Percentiles rank a stretch among this genome's conserved stretches.
These are phyloP conservation scores for Podaxis sp. DNA, from an alignment of 768 basidiomycete species.

Conservation along the genomic window DNA sequence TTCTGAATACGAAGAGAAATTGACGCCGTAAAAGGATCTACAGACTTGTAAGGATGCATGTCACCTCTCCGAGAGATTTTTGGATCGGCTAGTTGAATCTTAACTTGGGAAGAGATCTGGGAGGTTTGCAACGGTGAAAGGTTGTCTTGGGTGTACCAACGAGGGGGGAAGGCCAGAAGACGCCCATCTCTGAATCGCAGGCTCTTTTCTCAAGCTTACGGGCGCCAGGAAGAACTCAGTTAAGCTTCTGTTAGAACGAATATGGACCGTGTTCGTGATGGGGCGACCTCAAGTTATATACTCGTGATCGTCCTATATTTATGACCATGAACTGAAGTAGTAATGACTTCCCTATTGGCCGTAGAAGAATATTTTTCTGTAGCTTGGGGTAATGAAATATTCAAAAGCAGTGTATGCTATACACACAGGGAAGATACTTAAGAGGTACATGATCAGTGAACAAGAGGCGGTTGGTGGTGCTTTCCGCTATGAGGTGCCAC, in stretches of 20 bases:
- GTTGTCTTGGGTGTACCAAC: background rate
- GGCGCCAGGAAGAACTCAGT: background rate
- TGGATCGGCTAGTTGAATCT: too few relatives aligned
- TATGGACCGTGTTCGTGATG: background rate
- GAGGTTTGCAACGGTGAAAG: background rate
- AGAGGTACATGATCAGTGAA: too few relatives aligned
- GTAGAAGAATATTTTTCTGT: too few relatives aligned
- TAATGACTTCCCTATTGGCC: too few relatives aligned
- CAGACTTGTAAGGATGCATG: background rate
- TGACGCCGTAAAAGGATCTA: constrained; percentile 3
- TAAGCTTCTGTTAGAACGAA: background rate
- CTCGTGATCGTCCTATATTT: too few relatives aligned
- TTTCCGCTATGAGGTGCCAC: too few relatives aligned
- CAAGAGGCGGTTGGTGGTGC: too few relatives aligned
- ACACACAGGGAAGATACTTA: too few relatives aligned
- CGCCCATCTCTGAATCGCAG: background rate
- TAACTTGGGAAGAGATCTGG: background rate
- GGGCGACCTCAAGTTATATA: too few relatives aligned
- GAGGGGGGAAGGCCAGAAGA: background rate
- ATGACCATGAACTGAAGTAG: too few relatives aligned
- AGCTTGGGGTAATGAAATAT: too few relatives aligned
- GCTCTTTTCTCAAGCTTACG: background rate
- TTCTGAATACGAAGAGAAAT: background rate
- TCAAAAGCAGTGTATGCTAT: too few relatives aligned
- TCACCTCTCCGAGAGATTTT: background rate